A percentile compares a stretch with the other conserved stretches of the same genome.
Evolutionary conservation across 225 moss, liverwort and hornwort species (phyloP).

Genomic region (Marchantia polymorpha): DNA sequence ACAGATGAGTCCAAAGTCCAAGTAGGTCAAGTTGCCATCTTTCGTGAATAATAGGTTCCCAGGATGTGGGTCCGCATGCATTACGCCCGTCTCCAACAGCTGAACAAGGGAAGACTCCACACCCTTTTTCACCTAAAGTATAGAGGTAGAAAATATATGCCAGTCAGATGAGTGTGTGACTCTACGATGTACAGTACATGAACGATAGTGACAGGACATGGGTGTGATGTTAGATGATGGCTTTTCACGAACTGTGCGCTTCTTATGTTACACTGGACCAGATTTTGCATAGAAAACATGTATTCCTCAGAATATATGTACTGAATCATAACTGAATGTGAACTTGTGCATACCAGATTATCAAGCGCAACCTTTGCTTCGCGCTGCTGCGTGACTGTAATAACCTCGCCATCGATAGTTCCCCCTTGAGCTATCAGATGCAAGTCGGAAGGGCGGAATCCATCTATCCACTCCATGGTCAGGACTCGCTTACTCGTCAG

Average conservation of each 20-base stretch:
- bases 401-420: slow-evolving; percentile 43
- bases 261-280: no score
- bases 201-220: no score
- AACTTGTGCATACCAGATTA: slow-evolving; percentile 53
- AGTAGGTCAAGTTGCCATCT: slow-evolving; percentile 71
- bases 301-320: no score
- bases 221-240: no score
- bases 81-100: slow-evolving; percentile 84
- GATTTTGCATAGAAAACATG: no score
- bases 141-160: background rate
- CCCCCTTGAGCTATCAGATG: slow-evolving; percentile 61
- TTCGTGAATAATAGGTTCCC: slow-evolving; percentile 75
- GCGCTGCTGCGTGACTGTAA: slow-evolving; percentile 49
- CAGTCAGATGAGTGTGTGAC: background rate
- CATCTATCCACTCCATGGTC: slow-evolving; percentile 95
- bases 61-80: slow-evolving; percentile 98
- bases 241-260: no score
- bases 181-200: no score
- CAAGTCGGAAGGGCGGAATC: slow-evolving; percentile 79
- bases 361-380: slow-evolving; percentile 72
- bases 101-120: slow-evolving; percentile 84
- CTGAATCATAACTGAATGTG: no score
- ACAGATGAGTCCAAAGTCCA: slow-evolving; percentile 86
- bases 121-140: slow-evolving; percentile 75
- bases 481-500: slow-evolving; percentile 69